Conservation (phyloP, 1,284 basidiomycete species). For the Ustilago esculenta region DNA sequence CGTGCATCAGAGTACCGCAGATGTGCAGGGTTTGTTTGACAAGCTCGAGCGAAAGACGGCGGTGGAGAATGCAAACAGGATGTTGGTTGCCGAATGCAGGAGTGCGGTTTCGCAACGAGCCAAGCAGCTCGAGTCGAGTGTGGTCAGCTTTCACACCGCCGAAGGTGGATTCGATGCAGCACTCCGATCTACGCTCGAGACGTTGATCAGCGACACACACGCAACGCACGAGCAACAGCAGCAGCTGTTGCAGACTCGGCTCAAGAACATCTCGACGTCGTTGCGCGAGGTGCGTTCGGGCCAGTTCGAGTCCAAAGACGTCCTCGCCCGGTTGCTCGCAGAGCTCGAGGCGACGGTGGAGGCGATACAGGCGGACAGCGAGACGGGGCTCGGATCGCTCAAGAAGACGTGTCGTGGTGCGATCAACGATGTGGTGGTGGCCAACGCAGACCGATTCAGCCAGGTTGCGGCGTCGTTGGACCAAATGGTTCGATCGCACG, state of each 20-base stretch:
- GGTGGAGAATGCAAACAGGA: slow-evolving; percentile 76
- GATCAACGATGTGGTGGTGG: slow-evolving; percentile 62
- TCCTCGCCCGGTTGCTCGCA: slow-evolving; percentile 73
- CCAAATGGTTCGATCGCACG: slow-evolving; percentile 70
- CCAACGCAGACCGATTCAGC: slow-evolving; percentile 23
- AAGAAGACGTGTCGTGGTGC: slow-evolving; percentile 66
- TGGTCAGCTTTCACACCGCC: slow-evolving; percentile 75
- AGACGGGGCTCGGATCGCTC: slow-evolving; percentile 69
- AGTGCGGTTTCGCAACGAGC: slow-evolving; percentile 72
- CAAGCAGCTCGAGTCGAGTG: slow-evolving; percentile 72
- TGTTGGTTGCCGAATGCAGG: slow-evolving; percentile 75
- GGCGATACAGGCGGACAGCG: slow-evolving; percentile 73
- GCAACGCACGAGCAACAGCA: slow-evolving; percentile 73
- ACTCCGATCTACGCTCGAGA: slow-evolving; percentile 66
- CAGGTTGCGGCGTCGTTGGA: slow-evolving; percentile 66
- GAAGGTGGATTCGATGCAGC: slow-evolving; percentile 72
- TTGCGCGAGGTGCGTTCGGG: slow-evolving; percentile 29
- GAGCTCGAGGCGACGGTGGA: slow-evolving; percentile 74
- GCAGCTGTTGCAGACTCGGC: slow-evolving; percentile 66
- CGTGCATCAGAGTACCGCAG: slow-evolving; percentile 76
- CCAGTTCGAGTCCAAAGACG: slow-evolving; percentile 69
- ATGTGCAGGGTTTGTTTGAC: slow-evolving; percentile 79
- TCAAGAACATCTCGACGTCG: slow-evolving; percentile 21
- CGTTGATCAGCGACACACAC: slow-evolving; percentile 70
- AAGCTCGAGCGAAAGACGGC: slow-evolving; percentile 84